A percentile compares a stretch with the other conserved stretches of the same genome.
These are phyloP conservation scores for Hippophae gyantsensis DNA, from an alignment of 306 rosid species.

Conservation along the genomic window DNA sequence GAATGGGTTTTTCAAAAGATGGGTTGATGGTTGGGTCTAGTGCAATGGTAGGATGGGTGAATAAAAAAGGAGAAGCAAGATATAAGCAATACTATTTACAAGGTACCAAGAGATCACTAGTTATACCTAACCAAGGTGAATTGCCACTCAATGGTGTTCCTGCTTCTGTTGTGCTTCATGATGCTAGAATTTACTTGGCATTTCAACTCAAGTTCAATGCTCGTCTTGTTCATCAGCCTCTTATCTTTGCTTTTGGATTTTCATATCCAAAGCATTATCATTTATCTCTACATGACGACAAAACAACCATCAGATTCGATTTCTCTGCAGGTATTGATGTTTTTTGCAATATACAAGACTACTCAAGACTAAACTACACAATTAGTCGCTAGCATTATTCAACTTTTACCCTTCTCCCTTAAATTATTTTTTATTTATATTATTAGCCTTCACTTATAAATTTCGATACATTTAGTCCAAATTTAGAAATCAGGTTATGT, in stretches of 20 bases:
- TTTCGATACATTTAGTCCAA: too few relatives aligned
- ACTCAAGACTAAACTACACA: neutral
- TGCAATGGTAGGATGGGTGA: constrained; percentile 92
- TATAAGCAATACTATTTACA: constrained; percentile 74
- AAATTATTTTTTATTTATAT: too few relatives aligned
- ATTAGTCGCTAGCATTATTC: too few relatives aligned
- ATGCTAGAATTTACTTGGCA: constrained; percentile 78
- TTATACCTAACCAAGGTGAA: constrained; percentile 77
- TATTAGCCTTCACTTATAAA: too few relatives aligned
- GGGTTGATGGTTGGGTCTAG: constrained; percentile 94
- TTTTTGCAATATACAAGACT: neutral
- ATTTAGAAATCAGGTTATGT: too few relatives aligned
- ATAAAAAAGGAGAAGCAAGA: constrained; percentile 72
- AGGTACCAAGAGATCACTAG: constrained; percentile 57
- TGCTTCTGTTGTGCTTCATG: constrained; percentile 73
- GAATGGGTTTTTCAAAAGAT: constrained; percentile 80
- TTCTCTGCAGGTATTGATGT: constrained; percentile 61
- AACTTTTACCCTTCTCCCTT: too few relatives aligned
- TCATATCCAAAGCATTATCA: constrained; percentile 51
- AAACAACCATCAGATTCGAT: constrained; percentile 53
- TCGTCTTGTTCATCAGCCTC: constrained; percentile 57
- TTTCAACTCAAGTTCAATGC: constrained; percentile 61
- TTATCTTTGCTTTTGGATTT: constrained; percentile 66
- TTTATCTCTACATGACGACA: constrained; percentile 52
- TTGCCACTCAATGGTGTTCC: constrained; percentile 79